A percentile compares a stretch with the other conserved stretches of the same genome.
Conservation (phyloP, 192 early-diverging fungal species). For the Globomyces pollinis-pini region DNA sequence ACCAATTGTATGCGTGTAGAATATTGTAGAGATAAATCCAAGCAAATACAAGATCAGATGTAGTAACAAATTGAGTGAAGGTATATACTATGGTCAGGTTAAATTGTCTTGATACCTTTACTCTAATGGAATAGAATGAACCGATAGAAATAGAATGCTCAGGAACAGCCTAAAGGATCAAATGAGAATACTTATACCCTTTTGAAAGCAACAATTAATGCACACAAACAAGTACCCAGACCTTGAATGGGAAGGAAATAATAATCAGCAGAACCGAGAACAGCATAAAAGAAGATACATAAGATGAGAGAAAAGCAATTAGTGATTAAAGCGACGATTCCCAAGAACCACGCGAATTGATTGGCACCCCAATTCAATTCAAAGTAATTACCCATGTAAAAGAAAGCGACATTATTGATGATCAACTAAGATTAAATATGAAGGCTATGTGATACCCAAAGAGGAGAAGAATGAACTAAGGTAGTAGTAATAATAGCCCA, state of each 20-base stretch:
- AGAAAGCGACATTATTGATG: slow-evolving; percentile 27
- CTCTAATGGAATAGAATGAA: slow-evolving; percentile 23
- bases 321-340: slow-evolving; percentile 41
- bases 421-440: no score
- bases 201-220: slow-evolving; percentile 81
- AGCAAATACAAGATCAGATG: slow-evolving; percentile 37
- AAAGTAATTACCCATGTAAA: slow-evolving; percentile 67
- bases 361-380: slow-evolving; percentile 75
- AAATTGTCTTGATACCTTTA: slow-evolving; percentile 27
- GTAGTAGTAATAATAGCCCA: neutral
- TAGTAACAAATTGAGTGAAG: slow-evolving; percentile 28
- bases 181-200: no score
- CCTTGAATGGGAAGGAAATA: slow-evolving; percentile 49
- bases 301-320: slow-evolving; percentile 49
- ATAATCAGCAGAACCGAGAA: slow-evolving; percentile 39
- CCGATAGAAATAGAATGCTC: slow-evolving; percentile 71
- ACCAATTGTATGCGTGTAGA: slow-evolving; percentile 69
- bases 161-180: no score
- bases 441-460: no score
- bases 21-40: slow-evolving; percentile 45
- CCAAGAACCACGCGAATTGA: slow-evolving; percentile 64
- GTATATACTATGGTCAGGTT: slow-evolving; percentile 39
- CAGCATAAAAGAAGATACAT: slow-evolving; percentile 46
- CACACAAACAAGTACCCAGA: slow-evolving; percentile 59
- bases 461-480: neutral